Conservation (phyloP, 345 rosid genomes). For the Populus davidiana region DNA sequence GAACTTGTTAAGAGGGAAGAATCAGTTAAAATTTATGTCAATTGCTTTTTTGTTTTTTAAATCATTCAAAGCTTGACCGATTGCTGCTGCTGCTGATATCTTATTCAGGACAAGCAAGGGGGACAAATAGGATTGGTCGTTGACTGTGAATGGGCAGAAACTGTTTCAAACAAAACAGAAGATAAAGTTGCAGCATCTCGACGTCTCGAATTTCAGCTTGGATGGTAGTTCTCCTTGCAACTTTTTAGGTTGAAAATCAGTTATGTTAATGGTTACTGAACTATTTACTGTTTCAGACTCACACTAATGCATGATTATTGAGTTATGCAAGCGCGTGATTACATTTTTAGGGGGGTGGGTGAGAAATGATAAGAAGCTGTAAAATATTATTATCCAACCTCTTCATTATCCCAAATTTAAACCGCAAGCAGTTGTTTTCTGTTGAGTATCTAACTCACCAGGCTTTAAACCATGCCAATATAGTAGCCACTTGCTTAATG, state of each 20-base stretch:
- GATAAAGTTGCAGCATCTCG: slow-evolving; percentile 24
- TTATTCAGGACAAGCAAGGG: slow-evolving; percentile 27
- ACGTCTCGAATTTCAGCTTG: slow-evolving; percentile 27
- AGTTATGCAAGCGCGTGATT: not conserved
- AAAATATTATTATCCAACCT: not conserved
- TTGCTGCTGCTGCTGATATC: not conserved
- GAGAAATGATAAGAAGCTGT: not conserved
- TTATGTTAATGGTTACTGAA: not conserved
- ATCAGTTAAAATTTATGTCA: not conserved
- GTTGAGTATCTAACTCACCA: no score
- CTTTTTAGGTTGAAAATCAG: not conserved
- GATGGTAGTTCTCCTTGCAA: slow-evolving; percentile 21
- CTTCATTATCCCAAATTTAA: not conserved
- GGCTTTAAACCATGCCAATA: no score
- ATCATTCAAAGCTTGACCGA: slow-evolving; percentile 2
- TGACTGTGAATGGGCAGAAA: slow-evolving; percentile 33
- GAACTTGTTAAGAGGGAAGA: not conserved
- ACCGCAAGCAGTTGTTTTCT: not conserved
- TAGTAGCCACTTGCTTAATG: not conserved
- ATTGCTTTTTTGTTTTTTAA: not conserved
- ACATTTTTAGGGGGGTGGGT: not conserved
- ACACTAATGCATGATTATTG: not conserved
- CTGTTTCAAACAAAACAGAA: slow-evolving; percentile 19
- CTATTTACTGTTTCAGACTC: not conserved
- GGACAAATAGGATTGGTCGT: slow-evolving; percentile 28